A percentile compares a stretch with the other conserved stretches of the same genome.
These are phyloP conservation scores for Xylaria multiplex DNA, from an alignment of 2,329 filamentous ascomycete species.

Conservation along the genomic window DNA sequence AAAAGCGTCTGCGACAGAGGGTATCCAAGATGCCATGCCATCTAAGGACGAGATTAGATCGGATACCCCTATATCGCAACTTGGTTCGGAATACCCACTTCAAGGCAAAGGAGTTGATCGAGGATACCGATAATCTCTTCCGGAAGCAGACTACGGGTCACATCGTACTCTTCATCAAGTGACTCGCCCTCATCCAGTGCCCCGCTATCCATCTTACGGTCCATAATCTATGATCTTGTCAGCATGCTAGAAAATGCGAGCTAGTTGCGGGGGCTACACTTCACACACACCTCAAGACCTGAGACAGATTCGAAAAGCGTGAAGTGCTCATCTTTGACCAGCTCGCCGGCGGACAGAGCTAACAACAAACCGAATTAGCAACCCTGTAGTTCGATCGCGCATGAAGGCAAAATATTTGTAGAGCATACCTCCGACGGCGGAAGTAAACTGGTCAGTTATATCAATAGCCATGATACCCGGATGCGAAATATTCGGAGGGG, in stretches of 20 bases:
- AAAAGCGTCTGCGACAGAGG: slow-evolving; percentile 94
- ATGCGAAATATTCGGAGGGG: slow-evolving; percentile 55
- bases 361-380: slow-evolving; percentile 22
- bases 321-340: slow-evolving; percentile 94
- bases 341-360: slow-evolving; percentile 82
- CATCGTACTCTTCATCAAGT: slow-evolving; percentile 85
- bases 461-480: slow-evolving; percentile 66
- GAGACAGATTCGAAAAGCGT: slow-evolving; percentile 95
- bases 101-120: slow-evolving; percentile 88
- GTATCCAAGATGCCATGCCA: slow-evolving; percentile 97
- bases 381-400: not conserved
- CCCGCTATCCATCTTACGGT: slow-evolving; percentile 98
- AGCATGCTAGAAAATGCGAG: not conserved
- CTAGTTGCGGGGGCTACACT: not conserved
- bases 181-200: slow-evolving; percentile 80
- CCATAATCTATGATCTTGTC: slow-evolving; percentile 80
- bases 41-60: slow-evolving; percentile 59
- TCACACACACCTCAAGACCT: slow-evolving; percentile 70
- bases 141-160: slow-evolving; percentile 72
- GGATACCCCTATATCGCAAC: not conserved
- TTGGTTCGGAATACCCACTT: slow-evolving; percentile 63
- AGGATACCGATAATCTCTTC: slow-evolving; percentile 91
- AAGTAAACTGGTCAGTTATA: slow-evolving; percentile 66
- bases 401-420: not conserved
- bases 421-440: slow-evolving; percentile 63